phyloP scores from a whole-genome alignment of 75 land plant species.

The Cupressus sempervirens region DNA sequence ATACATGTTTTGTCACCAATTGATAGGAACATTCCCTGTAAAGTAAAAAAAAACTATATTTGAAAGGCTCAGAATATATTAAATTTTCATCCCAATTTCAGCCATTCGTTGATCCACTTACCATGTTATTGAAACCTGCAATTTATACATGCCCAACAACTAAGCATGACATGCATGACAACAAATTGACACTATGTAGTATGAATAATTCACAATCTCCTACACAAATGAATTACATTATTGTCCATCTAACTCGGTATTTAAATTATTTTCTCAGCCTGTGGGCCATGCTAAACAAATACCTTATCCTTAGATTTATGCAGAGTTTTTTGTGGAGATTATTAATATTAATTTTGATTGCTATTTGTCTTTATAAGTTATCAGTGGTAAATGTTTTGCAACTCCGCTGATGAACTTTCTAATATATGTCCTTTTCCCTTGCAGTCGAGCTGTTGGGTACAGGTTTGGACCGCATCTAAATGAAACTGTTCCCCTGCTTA shows the following conservation, averaged over 20 bases:
- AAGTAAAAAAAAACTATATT: background rate
- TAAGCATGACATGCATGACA: background rate
- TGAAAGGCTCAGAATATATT: background rate
- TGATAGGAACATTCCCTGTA: too few species aligned
- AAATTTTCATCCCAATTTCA: background rate
- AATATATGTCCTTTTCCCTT: background rate
- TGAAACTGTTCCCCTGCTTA: constrained; percentile 86
- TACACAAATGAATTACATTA: background rate
- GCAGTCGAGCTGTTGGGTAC: constrained; percentile 96
- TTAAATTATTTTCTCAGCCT: background rate
- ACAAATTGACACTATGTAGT: background rate
- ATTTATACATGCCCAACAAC: background rate
- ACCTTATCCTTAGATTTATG: background rate
- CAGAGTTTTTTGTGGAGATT: too few species aligned
- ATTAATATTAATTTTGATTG: background rate
- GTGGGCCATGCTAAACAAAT: background rate
- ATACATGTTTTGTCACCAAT: too few species aligned
- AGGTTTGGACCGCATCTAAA: constrained; percentile 90
- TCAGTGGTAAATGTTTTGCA: background rate
- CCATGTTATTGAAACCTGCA: background rate
- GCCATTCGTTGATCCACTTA: background rate
- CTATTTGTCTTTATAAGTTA: background rate
- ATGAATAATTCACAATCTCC: background rate
- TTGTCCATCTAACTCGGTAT: background rate
- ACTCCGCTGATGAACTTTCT: background rate